Evolutionary conservation across 495 filamentous ascomycete species (phyloP), one percentile per base, ranked within the genome.

Genomic region (Aspergillus avenaceus): DNA sequence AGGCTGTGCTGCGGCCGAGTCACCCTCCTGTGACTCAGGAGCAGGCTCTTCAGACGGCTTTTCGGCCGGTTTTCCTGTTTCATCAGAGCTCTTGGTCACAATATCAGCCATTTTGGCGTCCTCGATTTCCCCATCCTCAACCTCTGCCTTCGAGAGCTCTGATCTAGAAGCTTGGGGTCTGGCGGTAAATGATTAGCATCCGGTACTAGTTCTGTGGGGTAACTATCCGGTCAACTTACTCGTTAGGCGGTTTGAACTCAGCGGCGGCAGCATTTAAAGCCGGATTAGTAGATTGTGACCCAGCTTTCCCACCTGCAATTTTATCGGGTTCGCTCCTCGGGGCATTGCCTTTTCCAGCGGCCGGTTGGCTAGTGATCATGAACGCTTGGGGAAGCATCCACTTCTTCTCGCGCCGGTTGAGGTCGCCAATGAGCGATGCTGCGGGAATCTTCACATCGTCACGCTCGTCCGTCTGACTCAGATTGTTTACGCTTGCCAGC

Each of bases 361-460:
- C 46, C 25, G 47, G 45, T 32, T 53, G 50, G 46, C 52, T 60
- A 31, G 61, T 56, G 27, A 64, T 54, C 31, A 69, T 70, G 58
- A 96, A 96, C 19, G 84, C 86, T 59, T 92, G 88, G 22, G 90
- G 86, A 58, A 95, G 78, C 40, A 96, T 76, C 93, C 90, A 97
- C 54, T 82, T 80, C 58, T 84, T 82, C 59, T 89, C 82, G 31
- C 86, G 73, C 55, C 80, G 85, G 66, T 87, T 88, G 31, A 99
- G 76, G 48, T 88, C 82, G n/a, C 85, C 90, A 32, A 88, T 79
- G 12, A 95, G 64, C 1, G 91, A 91, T 32, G 84, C 83, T n/a
- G 90, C 91, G 1, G 92, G 86, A 40, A 96, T 84, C 54, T 92
- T 90, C 19, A 99, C 74, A 72, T 99, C 95, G 54, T 91, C 86